Conservation (phyloP, 371 early-diverging fungal species). For the Ecytonucleospora hepatopenaei region DNA sequence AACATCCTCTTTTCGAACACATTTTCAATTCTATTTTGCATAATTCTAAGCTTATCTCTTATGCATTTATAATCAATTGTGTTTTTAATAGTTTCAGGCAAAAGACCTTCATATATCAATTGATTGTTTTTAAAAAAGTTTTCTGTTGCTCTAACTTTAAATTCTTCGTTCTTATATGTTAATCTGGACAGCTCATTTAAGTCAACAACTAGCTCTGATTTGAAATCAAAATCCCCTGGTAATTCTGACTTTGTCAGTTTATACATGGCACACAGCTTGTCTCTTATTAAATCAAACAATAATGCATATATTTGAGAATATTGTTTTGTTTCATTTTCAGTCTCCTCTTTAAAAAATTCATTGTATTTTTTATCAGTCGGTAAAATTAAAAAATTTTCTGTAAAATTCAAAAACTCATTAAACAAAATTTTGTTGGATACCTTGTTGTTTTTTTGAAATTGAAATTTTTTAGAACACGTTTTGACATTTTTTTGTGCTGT, state of each 20-base stretch:
- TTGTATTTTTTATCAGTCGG: neutral
- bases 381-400: neutral
- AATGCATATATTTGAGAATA: neutral
- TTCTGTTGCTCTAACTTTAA: neutral
- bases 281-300: neutral
- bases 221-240: neutral
- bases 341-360: neutral
- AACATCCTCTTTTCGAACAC: conserved; percentile 1
- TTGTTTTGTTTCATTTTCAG: neutral
- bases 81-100: neutral
- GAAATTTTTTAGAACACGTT: neutral
- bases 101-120: neutral
- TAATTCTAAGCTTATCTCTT: neutral
- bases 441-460: neutral
- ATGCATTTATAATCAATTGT: neutral
- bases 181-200: neutral
- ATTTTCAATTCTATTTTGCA: neutral
- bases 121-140: conserved; percentile 6
- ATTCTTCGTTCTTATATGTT: neutral
- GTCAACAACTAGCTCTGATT: conserved; percentile 7
- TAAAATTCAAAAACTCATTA: conserved; percentile 10
- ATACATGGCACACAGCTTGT: neutral
- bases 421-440: neutral
- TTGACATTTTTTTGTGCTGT: neutral
- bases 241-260: neutral